Base-by-base conservation (phyloP, 306 rosid species). In the Fagus crenata region DNA sequence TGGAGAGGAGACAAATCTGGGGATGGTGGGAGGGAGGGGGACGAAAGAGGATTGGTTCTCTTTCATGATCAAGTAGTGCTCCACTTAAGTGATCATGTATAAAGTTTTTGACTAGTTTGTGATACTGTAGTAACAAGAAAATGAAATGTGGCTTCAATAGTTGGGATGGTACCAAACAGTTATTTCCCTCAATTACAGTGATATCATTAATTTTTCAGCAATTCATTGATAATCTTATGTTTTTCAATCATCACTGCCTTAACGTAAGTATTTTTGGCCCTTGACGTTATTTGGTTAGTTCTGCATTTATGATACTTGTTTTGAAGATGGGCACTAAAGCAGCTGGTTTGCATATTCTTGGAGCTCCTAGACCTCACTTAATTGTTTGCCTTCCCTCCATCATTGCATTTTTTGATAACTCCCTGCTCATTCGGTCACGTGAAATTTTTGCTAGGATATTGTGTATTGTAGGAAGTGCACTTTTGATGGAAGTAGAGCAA, bases 281-380 rank as follows among this genome's bases (percentile, higher is more conserved):
- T 58, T 22, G 31, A 9, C 32, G 7, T 28, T 58, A 58, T 53
- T 76, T 77, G 46, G 70, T 72, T 67, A 43, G 53, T 67, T 15
- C 22, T 67, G 54, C 8, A 69, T 4, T 49, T 74, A 39, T 59
- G 35, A 75, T 49, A 67, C 41, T 46, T 58, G 31, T 11, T 58
- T 14, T 58, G 5, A 59, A 72, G 71, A 71, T 59, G 65, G 55
- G 63, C 75, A 36, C 53, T 53, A 46, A 56, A 56, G 64, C 77
- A 67, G 4, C 64, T 0, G 60, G 8, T 6, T 81, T 75, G 77
- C 63, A 61, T 73, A 59, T 35, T 61, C 33, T 63, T 73, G 68
- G 33, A 67, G 65, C 36, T 53, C 46, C 32, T 69, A 46, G 75
- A 53, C 15, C 67, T 36, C 54, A 22, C 9, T 79, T 53, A 69